phyloP scores from a whole-genome alignment of 257 asterid species.

The Osmanthus fragrans region DNA sequence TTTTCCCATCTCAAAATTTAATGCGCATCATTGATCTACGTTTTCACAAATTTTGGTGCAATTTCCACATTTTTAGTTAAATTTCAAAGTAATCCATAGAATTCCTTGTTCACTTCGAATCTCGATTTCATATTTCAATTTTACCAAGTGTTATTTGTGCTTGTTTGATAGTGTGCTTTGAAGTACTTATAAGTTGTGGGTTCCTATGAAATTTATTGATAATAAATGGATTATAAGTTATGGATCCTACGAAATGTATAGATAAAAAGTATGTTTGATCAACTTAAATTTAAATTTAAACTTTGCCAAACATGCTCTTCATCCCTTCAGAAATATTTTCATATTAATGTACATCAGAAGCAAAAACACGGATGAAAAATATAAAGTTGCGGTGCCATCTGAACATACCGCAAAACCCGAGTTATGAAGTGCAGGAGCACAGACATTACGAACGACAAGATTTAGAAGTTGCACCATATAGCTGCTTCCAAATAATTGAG shows the following conservation, averaged over 20 bases:
- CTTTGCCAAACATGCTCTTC: neutral
- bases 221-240: no score
- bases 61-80: neutral
- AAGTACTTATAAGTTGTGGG: no score
- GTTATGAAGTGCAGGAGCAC: constrained; percentile 94
- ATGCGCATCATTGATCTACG: constrained; percentile 1
- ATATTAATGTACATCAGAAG: neutral
- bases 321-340: neutral
- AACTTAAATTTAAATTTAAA: no score
- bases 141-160: neutral
- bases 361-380: neutral
- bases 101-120: neutral
- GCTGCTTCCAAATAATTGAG: constrained; percentile 46
- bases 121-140: neutral
- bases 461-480: constrained; percentile 92
- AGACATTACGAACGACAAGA: constrained; percentile 67
- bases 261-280: no score
- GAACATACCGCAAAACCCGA: constrained; percentile 96
- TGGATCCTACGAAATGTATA: no score
- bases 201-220: no score
- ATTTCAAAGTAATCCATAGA: neutral
- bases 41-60: constrained; percentile 1
- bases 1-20: constrained; percentile 2
- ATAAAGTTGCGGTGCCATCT: constrained; percentile 4
- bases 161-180: no score